A percentile compares a stretch with the other conserved stretches of the same genome.
Evolutionary conservation across 306 rosid genomes (phyloP).

Genomic region (Cyclanthera cordifolia): DNA sequence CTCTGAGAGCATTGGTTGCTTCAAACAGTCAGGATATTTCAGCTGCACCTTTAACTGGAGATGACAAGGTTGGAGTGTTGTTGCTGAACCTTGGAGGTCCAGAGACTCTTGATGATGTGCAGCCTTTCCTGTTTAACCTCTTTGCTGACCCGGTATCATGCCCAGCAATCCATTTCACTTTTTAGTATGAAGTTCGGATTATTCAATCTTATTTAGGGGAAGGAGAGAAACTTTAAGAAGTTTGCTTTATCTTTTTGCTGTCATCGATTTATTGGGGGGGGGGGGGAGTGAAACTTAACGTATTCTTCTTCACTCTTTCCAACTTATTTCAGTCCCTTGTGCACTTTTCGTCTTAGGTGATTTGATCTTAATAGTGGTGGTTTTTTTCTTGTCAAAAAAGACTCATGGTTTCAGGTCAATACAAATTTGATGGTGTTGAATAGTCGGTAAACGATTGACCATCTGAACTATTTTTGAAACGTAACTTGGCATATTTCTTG

Average conservation of each 20-base stretch:
- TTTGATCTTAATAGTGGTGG: not conserved
- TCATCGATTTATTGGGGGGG: not conserved
- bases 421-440: not conserved
- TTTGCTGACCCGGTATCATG: constrained; percentile 79
- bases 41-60: constrained; percentile 38
- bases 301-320: not conserved
- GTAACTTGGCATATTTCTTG: not conserved
- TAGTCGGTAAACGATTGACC: not conserved
- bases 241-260: not conserved
- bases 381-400: not conserved
- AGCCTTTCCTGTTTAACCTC: constrained; percentile 87
- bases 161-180: not conserved
- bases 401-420: not conserved
- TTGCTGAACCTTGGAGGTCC: constrained; percentile 96
- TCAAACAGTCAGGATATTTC: constrained; percentile 35
- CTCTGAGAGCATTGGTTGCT: constrained; percentile 51
- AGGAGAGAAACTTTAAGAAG: not conserved
- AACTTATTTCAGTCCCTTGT: not conserved
- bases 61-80: constrained; percentile 75
- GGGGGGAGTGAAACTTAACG: too few species aligned
- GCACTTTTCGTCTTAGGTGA: not conserved
- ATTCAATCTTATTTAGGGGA: not conserved
- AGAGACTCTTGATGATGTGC: constrained; percentile 92
- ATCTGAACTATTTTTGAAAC: not conserved
- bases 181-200: not conserved